phyloP scores from a whole-genome alignment of 2,329 filamentous ascomycete species.

The Neopestalotiopsis sp. region DNA sequence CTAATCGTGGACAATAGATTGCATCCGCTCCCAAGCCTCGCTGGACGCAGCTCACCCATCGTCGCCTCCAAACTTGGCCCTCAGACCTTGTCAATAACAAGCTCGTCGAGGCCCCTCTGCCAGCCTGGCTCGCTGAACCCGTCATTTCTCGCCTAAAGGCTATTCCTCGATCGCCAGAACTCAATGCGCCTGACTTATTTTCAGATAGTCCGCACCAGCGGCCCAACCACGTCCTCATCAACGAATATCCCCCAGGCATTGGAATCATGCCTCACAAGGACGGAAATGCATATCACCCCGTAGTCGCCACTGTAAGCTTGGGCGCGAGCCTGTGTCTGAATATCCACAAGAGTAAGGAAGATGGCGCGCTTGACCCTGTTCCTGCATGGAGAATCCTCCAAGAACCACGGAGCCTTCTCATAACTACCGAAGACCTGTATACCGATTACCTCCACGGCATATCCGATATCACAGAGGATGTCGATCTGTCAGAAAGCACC shows the following conservation, averaged over 20 bases:
- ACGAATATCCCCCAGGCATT: constrained; percentile 86
- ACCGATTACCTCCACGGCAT: constrained; percentile 78
- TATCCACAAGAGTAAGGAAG: constrained; percentile 69
- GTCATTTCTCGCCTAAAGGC: constrained; percentile 67
- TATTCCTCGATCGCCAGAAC: constrained; percentile 45
- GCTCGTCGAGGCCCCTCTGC: constrained; percentile 76
- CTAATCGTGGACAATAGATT: constrained; percentile 57
- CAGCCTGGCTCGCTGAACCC: constrained; percentile 75
- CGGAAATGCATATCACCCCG: constrained; percentile 82
- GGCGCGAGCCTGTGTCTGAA: constrained; percentile 80
- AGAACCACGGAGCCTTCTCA: constrained; percentile 80
- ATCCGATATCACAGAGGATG: constrained; percentile 68
- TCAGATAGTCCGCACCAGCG: constrained; percentile 71
- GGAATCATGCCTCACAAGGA: constrained; percentile 99
- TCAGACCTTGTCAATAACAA: constrained; percentile 80
- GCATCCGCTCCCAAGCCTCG: constrained; percentile 71
- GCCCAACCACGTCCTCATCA: constrained; percentile 92
- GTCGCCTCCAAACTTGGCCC: constrained; percentile 89
- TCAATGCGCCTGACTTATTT: constrained; percentile 52
- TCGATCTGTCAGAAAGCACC: constrained; percentile 63
- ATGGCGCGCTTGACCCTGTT: constrained; percentile 59
- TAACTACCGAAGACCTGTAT: constrained; percentile 74
- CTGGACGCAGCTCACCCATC: constrained; percentile 87
- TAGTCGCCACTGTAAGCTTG: constrained; percentile 90
- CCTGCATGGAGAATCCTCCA: constrained; percentile 72